Base-by-base conservation (phyloP, 805 yeast genomes). In the Teunomyces cretensis region DNA sequence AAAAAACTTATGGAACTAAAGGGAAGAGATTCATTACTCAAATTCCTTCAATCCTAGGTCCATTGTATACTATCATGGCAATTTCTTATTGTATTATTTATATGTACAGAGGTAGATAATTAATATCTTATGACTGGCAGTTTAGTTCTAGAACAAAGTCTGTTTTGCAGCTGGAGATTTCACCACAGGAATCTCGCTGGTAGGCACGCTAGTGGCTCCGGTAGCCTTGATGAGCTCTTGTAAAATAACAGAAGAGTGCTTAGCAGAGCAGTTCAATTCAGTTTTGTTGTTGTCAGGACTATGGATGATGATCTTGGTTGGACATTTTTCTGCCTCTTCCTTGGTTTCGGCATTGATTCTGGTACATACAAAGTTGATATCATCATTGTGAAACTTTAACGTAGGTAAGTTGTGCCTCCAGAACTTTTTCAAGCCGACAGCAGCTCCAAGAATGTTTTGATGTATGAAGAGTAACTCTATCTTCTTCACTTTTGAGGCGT, bases 331-430 rank as follows among this genome's bases (percentile, higher is more conserved):
- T 41, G 68, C 65, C 39, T 78, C 78, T 14, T 75, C 77, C 40
- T 65, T 68, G 17, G 67, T 64, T 3, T 47, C 59, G 48, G 64
- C 68, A 37, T 72, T 68, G 36, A 86, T 72, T 53, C 90, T 72
- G 11, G 76, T 68, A 30, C 88, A 84, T 17, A 75, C 72, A 45
- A 88, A 80, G 17, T 80, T 76, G 22, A 86, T 58, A 36, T 70
- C 68, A n/a, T 92, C 91, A 63, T 90, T 90, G 68, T 88, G 91
- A 64, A 86, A 90, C 61, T 81, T 83, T 50, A 90, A 73, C 6
- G 90, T 81, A 19, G 94, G 95, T 46, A 90, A 70, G 65, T 81
- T 78, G 42, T 73, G 68, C 54, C 79, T 80, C 94, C 95, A 87
- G 65, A 90, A 88, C 52, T 78, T 77, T 55, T 83, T 80, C 45